Base-by-base conservation (phyloP, 75 land plant genomes). In the Sequoiadendron giganteum region DNA sequence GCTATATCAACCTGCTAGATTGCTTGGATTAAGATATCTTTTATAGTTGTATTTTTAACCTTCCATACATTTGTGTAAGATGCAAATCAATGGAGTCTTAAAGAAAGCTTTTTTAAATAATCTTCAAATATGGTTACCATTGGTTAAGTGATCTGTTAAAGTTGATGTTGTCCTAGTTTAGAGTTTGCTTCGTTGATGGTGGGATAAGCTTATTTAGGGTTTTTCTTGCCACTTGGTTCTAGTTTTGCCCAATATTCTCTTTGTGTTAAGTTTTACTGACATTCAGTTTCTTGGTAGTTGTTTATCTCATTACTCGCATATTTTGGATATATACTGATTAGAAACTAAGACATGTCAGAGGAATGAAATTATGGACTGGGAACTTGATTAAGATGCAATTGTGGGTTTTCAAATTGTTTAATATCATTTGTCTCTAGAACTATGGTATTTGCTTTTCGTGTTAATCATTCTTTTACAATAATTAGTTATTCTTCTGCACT, bases 391-490 rank as follows among this genome's bases (percentile, higher is more conserved):
- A 65, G 70, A 21, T 85, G 30, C 45, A 30, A 21, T 43, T 85
- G 40, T 7, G n/a, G 19, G 34, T 14, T 28, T 65, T 13, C 19
- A n/a, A 10, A 3, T 68, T 86, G 39, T 39, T 42, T 39, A 82
- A 61, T 83, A 54, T 75, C 13, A 32, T 75, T 75, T 11, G 38
- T 10, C 77, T 11, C 34, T 75, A 34, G 77, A 75, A 75, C 32
- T 75, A 13, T 32, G 13, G 32, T 75, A 30, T 75, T 75, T 75
- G 13, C 32, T 38, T 43, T 85, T 42, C 19, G 15, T 15, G 47
- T 45, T 85, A 49, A 25, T 65, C 58, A n/a, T 85, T 85, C 28
- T 28, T 85, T n/a, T 32, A 85, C 58, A 40, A n/a, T 58, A 54
- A 61, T 39, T 36, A 70, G 32, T 80, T 18, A 65, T 65, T 36